Evolutionary conservation across 2,329 filamentous ascomycete species (phyloP).

Genomic region (Fonsecaea multimorphosa): DNA sequence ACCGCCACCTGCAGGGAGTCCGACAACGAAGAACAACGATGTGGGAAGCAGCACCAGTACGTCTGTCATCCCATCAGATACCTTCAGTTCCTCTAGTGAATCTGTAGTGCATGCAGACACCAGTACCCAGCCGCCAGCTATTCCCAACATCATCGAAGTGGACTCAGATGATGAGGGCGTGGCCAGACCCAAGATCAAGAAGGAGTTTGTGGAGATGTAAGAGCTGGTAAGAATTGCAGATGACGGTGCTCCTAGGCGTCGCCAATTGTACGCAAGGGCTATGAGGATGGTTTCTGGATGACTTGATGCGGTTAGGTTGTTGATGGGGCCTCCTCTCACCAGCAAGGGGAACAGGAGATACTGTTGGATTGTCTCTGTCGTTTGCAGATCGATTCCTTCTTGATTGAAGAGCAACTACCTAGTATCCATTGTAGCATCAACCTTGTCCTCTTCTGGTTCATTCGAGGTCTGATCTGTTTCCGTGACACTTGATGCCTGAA

Average conservation of each 20-base stretch:
- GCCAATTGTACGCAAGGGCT: background rate
- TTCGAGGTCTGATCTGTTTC: too few species aligned
- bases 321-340: background rate
- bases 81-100: background rate
- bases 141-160: background rate
- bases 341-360: background rate
- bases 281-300: background rate
- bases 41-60: background rate
- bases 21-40: background rate
- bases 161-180: slow-evolving; percentile 19
- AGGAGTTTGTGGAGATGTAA: slow-evolving; percentile 1
- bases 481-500: background rate
- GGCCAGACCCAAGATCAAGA: slow-evolving; percentile 9
- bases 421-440: too few species aligned
- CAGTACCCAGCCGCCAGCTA: background rate
- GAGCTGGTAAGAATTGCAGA: background rate
- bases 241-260: too few species aligned
- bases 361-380: background rate
- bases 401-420: background rate
- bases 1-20: background rate
- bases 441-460: background rate
- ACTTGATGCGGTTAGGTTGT: background rate
- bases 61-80: background rate
- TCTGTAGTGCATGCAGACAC: background rate
- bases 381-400: background rate